Base-by-base conservation (phyloP, 1,284 basidiomycete genomes). In the Testicularia cyperi region DNA sequence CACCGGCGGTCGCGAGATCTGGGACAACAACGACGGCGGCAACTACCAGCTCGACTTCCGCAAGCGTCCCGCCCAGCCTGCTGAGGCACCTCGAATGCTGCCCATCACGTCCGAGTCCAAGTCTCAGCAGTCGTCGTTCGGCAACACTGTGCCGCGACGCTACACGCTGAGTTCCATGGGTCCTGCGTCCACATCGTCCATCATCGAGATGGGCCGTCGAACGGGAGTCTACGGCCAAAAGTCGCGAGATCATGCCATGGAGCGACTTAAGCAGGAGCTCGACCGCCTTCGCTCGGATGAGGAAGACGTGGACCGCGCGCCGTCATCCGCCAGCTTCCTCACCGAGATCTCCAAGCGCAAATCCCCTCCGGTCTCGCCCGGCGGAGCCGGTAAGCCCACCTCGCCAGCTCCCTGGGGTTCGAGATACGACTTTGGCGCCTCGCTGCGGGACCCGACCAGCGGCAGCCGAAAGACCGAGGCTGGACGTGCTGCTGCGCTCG, bases 21-120 rank as follows among this genome's bases (percentile, higher is more conserved):
- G 94, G 92, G 92, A 96, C 78, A 94, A 91, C 80, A 95, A 96
- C 72, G 78, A 74, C 27, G 87, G 86, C 6, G 74, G 81, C 56
- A 90, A 96, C 76, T 96, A 92, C 77, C 80, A 85, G 54, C 83
- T 89, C 48, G 77, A 78, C 58, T 79, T 79, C 66, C 62, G 64
- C 31, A 75, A 72, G 63, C 57, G 69, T 13, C 58, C 60, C 2
- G 38, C 52, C 2, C 49, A 44, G 44, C 34, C 48, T 22, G 52
- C 52, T 24, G 55, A 48, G 26, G 40, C 32, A 2, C 20, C 46
- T 18, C 46, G 57, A 18, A 35, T 46, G 28, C 57, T 51, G 8
- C 57, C 51, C 13, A 15, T 30, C 7, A 49, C 51, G 20, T 29
- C 23, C 43, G 57, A 61, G 5, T n/a, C 30, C 6, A 43, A 41